A percentile compares a stretch with the other conserved stretches of the same genome.
phyloP scores from a whole-genome alignment of 257 asterid genomes.

The Jaltomata sinuosa region DNA sequence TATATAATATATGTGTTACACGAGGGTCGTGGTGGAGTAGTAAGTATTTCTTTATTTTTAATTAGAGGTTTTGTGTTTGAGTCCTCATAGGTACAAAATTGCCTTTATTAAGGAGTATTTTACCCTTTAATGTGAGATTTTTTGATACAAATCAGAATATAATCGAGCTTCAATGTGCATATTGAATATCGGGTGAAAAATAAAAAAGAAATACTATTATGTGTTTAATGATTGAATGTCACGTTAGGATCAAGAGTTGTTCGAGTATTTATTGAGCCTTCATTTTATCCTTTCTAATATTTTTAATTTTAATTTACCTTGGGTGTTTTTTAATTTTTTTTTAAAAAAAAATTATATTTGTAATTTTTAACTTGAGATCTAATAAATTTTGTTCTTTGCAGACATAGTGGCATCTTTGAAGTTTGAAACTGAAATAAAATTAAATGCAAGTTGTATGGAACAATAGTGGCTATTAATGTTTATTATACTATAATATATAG shows the following conservation, averaged over 20 bases:
- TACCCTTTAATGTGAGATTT: too few species aligned
- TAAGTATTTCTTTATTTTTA: too few species aligned
- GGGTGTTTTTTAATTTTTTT: neutral
- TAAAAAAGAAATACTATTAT: too few species aligned
- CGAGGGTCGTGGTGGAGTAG: too few species aligned
- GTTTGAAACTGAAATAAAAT: neutral
- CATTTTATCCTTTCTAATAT: neutral
- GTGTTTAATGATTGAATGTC: constrained; percentile 52
- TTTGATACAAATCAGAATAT: too few species aligned
- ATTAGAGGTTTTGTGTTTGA: too few species aligned
- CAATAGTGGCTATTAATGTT: neutral
- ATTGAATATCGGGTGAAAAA: too few species aligned
- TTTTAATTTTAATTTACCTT: neutral
- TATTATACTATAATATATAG: neutral
- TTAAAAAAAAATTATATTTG: neutral
- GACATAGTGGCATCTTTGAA: constrained; percentile 12
- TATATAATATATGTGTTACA: too few species aligned
- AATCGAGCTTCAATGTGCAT: too few species aligned
- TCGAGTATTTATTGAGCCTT: neutral
- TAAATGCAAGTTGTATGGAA: neutral
- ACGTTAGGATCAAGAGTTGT: constrained; percentile 25
- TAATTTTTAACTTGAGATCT: neutral
- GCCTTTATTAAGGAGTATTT: too few species aligned
- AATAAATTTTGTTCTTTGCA: constrained; percentile 6
- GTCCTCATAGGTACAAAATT: too few species aligned